Evolutionary conservation across 2,329 filamentous ascomycete species (phyloP), one percentile per base, ranked within the genome.

Genomic region (Ambrosiella cleistominuta): DNA sequence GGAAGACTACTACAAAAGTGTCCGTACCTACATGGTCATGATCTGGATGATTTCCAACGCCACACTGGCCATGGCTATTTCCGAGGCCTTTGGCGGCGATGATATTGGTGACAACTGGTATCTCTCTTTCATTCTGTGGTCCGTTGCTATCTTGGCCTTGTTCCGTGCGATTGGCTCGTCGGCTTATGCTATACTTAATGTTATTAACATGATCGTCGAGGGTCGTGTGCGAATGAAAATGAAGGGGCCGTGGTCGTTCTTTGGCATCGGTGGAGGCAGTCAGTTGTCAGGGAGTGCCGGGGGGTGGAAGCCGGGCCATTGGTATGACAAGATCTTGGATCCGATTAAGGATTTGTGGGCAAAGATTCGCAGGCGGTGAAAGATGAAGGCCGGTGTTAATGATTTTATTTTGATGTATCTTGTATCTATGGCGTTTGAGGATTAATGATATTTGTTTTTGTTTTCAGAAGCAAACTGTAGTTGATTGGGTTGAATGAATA

Each of bases 1-100:
- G 70, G 93, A 98, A 70, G 93, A 98, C 71, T 98, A 98, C 77
- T 98, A 98, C 78, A 88, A 90, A 69, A 88, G 85, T 45, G 93
- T 98, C 56, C 83, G 93, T 57, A 98, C 93, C 0, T 98, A 98
- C 81, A 94, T 98, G 83, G 93, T 98, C 11, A 82, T 95, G 49
- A 78, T 83, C 52, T 98, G 93, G 93, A 88, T 98, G 79, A 78
- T 94, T 40, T 81, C 83, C 65, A 98, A 98, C 69, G 88, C 86
- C 2, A 81, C 95, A 61, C 81, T 98, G 42, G 91, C 88, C 67
- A 98, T 98, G 93, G 81, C 85, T 1, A 84, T 97, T 12, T 86
- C 80, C 4, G 93, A 98, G 71, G 82, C 86, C 2, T 98, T 96
- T 70, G 80, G 80, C 51, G 75, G 78, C 61, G 79, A 76, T 53